Conservation (phyloP, 306 rosid species). For the Amphicarpaea edgeworthii region DNA sequence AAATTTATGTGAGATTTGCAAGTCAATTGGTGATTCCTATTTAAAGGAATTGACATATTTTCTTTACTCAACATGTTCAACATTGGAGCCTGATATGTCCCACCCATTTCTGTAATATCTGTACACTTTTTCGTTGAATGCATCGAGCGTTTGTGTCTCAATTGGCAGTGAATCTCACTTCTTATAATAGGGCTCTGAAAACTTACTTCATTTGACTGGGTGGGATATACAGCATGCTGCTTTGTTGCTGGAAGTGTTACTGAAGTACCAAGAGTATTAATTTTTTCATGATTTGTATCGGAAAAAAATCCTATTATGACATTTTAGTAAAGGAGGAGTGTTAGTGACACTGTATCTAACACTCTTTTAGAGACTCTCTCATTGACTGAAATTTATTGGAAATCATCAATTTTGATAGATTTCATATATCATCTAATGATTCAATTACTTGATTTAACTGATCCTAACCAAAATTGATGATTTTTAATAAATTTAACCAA, state of each 20-base stretch:
- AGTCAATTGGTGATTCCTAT: background rate
- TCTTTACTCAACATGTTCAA: background rate
- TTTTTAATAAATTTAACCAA: too few relatives aligned
- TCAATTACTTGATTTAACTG: too few relatives aligned
- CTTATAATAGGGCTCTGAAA: background rate
- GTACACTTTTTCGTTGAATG: background rate
- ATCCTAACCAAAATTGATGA: too few relatives aligned
- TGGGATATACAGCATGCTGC: slow-evolving; percentile 3
- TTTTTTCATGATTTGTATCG: too few relatives aligned
- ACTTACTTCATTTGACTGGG: background rate
- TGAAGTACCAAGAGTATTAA: slow-evolving; percentile 19
- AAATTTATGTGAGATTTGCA: background rate
- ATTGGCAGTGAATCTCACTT: background rate
- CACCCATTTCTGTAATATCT: background rate
- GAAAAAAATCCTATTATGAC: background rate
- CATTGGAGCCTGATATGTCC: background rate
- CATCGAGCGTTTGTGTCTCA: background rate
- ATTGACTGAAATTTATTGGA: too few relatives aligned
- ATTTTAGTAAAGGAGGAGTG: too few relatives aligned
- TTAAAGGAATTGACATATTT: too few relatives aligned
- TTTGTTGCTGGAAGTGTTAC: slow-evolving; percentile 13
- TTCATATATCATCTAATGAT: too few relatives aligned
- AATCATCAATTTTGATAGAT: too few relatives aligned
- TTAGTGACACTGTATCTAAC: too few relatives aligned
- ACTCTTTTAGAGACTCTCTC: too few relatives aligned